Base-by-base conservation (phyloP, 1,284 basidiomycete species). In the Chalciporus sp. region DNA sequence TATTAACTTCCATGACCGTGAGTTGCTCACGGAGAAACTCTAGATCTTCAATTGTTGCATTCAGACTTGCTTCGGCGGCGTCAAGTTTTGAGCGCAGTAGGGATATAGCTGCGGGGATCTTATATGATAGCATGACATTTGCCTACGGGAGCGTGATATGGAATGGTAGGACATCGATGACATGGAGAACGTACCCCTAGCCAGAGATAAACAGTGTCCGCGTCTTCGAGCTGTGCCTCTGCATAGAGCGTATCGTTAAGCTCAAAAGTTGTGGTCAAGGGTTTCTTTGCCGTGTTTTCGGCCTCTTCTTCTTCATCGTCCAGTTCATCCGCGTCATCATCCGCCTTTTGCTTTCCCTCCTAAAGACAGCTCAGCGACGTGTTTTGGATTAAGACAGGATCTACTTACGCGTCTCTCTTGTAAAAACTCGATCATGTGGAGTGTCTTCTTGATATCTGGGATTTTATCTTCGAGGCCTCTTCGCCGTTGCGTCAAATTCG, bases 1-100 rank as follows among this genome's bases (percentile, higher is more conserved):
- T 96, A 71, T 98, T 98, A 57, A 99, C 96, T 70, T 99, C 95
- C 91, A 98, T 98, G 14, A 97, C 85, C 4, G 96, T 99, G 50
- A 96, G 83, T 72, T 99, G 96, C 69, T 99, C 96, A 51, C 95
- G 80, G 57, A 99, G 74, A 70, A 94, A 99, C 66, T 95, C 95
- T 28, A 98, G 78, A 70, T 99, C 97, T 66, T 95, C 92, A 49
- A 89, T 79, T 0, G 90, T 86, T 63, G 87, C 85, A 29, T 76
- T 68, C 41, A 96, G 75, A 56, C 79, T 86, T 33, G 76, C 76
- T 67, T 92, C 82, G 0, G 96, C 95, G 0, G 82, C 77, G 1
- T 76, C 69, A n/a, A 96, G 84, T 73, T 98, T 98, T 28, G 82
- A 81, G 47, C 79, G 72, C 0, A 99, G 78, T 16, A 99, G 81